Conservation (phyloP, 2,329 filamentous ascomycete species). For the Curvularia eragrostidis region DNA sequence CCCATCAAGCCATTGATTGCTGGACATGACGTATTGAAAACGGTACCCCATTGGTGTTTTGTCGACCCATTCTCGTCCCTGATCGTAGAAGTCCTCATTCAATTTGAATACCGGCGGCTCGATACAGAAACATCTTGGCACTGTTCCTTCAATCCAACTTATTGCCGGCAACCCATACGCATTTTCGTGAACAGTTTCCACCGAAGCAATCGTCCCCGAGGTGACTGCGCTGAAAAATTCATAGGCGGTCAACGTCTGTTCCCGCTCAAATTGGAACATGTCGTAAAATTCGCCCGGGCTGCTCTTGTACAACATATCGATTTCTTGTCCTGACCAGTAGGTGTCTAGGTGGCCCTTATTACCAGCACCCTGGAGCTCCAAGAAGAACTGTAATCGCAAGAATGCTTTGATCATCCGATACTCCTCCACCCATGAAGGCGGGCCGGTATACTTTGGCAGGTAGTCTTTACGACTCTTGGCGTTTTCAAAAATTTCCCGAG, state of each 20-base stretch:
- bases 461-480: slow-evolving; percentile 16
- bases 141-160: not conserved
- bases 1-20: slow-evolving; percentile 8
- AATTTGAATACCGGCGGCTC: slow-evolving; percentile 6
- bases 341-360: not conserved
- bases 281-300: slow-evolving; percentile 8
- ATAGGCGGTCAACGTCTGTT: slow-evolving; percentile 8
- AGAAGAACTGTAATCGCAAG: slow-evolving; percentile 15
- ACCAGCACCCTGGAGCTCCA: slow-evolving; percentile 14
- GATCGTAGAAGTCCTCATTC: slow-evolving; percentile 12
- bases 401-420: slow-evolving; percentile 15
- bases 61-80: slow-evolving; percentile 14
- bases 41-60: slow-evolving; percentile 1
- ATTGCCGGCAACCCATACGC: not conserved
- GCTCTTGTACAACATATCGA: not conserved
- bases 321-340: not conserved
- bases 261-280: not conserved
- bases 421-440: slow-evolving; percentile 16
- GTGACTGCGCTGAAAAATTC: slow-evolving; percentile 8
- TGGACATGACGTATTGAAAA: slow-evolving; percentile 8
- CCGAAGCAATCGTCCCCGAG: not conserved
- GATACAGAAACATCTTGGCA: not conserved
- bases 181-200: not conserved
- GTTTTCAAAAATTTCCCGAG: slow-evolving; percentile 9
- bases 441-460: slow-evolving; percentile 13